Base-by-base conservation (phyloP, 495 filamentous ascomycete species). In the Cryomyces antarcticus region DNA sequence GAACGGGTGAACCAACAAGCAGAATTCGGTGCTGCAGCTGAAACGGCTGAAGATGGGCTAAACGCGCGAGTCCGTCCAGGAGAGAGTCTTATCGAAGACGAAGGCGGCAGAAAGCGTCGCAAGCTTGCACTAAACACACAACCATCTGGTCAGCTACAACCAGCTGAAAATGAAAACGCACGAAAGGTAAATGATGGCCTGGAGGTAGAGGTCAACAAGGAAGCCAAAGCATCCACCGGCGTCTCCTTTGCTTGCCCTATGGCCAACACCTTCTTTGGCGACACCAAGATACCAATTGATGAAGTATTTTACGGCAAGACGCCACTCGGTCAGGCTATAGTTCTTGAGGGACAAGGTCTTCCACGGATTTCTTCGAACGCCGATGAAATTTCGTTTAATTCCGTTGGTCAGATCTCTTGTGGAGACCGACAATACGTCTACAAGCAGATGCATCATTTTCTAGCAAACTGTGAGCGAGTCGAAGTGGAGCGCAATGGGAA, bases 41-140 rank as follows among this genome's bases (percentile, higher is more conserved):
- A 24, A 24, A 24, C 17, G 2, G 17, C 17, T 24, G 17, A 24
- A 24, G 17, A 24, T 24, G 17, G 17, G 33, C 33, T 9, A 2
- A 13, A 36, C 9, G 33, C 45, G 24, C 28, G 45, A 5, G 40
- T 41, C 27, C 52, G 55, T 5, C 30, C 29, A 11, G 50, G 62
- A 59, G 50, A 56, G 53, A 24, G 37, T 45, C 24, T 49, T 6
- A 33, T 61, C 17, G 38, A 64, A 38, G 65, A 69, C 39, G 42
- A 46, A 27, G 47, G 53, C 3, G 65, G 67, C 5, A 56, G 51
- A 12, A 72, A 70, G 52, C 59, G 66, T 6, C 55, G 48, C 31
- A 51, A 53, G 37, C 52, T 64, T 10, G 55, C 62, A 45, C 46
- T 24, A 24, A 24, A 24, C 17, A 24, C 17, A 2, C 17, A 24